Evolutionary conservation across 202 grass and related monocot species (phyloP).

Genomic region (Cymbopogon flexuosus): DNA sequence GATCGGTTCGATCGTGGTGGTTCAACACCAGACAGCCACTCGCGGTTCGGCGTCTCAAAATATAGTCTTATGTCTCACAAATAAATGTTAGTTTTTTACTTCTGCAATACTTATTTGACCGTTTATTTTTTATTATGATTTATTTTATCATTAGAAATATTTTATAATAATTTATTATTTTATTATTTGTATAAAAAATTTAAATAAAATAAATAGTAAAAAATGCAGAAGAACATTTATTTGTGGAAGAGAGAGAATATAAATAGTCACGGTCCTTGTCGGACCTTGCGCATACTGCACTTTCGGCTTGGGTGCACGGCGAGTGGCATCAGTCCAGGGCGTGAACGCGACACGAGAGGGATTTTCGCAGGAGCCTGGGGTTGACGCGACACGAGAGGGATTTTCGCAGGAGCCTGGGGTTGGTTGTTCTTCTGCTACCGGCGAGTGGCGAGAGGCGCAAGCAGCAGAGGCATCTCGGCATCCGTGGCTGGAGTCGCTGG

Average conservation of each 20-base stretch:
- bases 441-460: not conserved
- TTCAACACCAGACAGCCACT: not conserved
- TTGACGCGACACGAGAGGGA: not conserved
- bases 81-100: too few species aligned
- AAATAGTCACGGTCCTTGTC: not conserved
- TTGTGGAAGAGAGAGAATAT: not conserved
- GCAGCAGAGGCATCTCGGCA: not conserved
- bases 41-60: too few species aligned
- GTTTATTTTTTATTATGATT: too few species aligned
- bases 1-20: not conserved
- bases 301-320: not conserved
- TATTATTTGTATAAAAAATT: too few species aligned
- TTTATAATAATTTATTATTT: too few species aligned
- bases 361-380: not conserved
- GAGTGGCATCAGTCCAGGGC: not conserved
- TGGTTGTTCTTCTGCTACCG: not conserved
- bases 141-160: too few species aligned
- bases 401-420: not conserved
- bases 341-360: not conserved
- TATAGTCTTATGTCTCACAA: too few species aligned
- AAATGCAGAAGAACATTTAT: too few species aligned
- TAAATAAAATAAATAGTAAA: too few species aligned
- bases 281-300: not conserved
- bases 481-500: not conserved
- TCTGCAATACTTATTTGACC: too few species aligned